Evolutionary conservation across 2,329 filamentous ascomycete genomes (phyloP), one percentile per base, ranked within the genome.

Genomic region (Fusarium graminum): DNA sequence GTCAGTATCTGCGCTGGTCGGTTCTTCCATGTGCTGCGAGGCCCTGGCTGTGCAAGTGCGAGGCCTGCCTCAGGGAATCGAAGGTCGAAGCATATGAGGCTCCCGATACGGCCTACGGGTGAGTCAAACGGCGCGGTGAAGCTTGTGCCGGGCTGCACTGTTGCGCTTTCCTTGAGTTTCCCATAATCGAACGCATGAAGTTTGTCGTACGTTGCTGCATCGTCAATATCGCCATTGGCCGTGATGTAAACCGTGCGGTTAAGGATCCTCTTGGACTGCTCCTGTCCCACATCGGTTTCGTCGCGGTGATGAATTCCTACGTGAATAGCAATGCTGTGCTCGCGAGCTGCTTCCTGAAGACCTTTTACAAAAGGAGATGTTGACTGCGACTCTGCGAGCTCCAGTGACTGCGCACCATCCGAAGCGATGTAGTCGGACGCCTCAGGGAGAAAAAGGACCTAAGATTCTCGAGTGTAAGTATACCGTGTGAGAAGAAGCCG

Each of bases 21-120:
- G 22, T 52, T 57, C 34, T 46, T 66, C 75, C 74, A 82, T 6
- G 65, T 56, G 41, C 72, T 78, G 12, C 39, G 39, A 7, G 74
- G 53, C 2, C 72, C 71, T 0, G 79, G 79, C 54, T 80, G 79
- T 8, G 87, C 86, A 17, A 97, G 83, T 2, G 87, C 83, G 11
- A 95, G 77, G 0, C 88, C 86, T 10, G 91, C 86, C 74, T 97
- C 92, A 0, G 93, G 87, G 74, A 95, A 97, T 2, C 93, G 88
- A 64, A 97, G 79, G 79, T 97, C 94, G 77, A 97, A 97, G 80
- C 94, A 97, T 63, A 97, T 96, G 52, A 91, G 84, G 63, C 90
- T 83, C 19, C 93, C 94, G 19, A 97, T 83, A 34, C 87, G 88
- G 14, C 94, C 94, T 12, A 97, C 75, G 1, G 87, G 79, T 0